These are phyloP conservation scores for Yarrowia keelungensis DNA, from an alignment of 805 yeast species.

Conservation along the genomic window DNA sequence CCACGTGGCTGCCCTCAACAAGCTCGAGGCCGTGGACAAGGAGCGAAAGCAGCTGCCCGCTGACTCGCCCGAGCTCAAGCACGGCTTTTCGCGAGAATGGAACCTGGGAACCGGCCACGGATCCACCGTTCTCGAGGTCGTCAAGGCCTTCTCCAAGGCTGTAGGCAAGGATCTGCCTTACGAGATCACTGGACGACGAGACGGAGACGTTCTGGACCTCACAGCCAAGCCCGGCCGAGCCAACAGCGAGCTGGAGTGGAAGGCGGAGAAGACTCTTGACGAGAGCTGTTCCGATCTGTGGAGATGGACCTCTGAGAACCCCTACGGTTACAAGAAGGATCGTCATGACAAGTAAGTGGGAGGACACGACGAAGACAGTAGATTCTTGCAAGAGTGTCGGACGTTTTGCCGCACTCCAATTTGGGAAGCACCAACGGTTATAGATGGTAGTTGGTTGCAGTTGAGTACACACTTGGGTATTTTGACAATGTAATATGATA, in stretches of 20 bases:
- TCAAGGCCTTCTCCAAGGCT: constrained; percentile 67
- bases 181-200: constrained; percentile 70
- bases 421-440: constrained; percentile 15
- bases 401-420: too few species aligned
- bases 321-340: constrained; percentile 61
- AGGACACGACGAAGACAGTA: neutral
- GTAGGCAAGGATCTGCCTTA: constrained; percentile 69
- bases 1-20: constrained; percentile 72
- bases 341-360: constrained; percentile 11
- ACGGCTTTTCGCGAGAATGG: constrained; percentile 75
- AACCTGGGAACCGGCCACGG: constrained; percentile 84
- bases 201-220: constrained; percentile 77
- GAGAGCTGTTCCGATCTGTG: constrained; percentile 76
- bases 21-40: constrained; percentile 52
- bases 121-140: constrained; percentile 76
- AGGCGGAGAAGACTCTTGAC: constrained; percentile 60
- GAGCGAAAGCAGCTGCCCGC: constrained; percentile 40
- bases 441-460: constrained; percentile 17
- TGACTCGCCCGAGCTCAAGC: constrained; percentile 43
- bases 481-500: neutral
- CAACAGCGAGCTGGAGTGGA: constrained; percentile 69
- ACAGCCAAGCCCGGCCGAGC: constrained; percentile 77
- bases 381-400: too few species aligned
- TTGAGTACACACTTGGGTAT: too few species aligned
- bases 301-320: constrained; percentile 77